Base-by-base conservation (phyloP, 2,329 filamentous ascomycete species). In the Mycocentrospora acerina region DNA sequence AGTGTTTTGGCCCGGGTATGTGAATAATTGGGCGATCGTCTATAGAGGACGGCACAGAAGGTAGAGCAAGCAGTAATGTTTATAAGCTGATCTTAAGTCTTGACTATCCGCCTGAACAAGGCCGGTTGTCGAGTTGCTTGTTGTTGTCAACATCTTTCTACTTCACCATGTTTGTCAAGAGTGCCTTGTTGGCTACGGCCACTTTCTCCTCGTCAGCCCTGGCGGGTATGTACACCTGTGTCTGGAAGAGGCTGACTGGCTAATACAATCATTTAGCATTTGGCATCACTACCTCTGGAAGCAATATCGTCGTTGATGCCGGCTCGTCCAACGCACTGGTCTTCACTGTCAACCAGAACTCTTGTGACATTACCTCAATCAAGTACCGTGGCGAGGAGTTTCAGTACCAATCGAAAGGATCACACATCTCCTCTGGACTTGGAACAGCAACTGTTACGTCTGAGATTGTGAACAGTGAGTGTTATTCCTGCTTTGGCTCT, bases 341-440 rank as follows among this genome's bases (percentile, higher is more conserved):
- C 7, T 54, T 68, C 13, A 63, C 60, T 7, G 62, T 69, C 11
- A 57, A 62, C 19, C 46, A 72, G 31, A 70, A 68, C 12, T 82
- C 68, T 57, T 83, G 81, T 49, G 82, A 84, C 50, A 80, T 85
- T 59, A 82, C 74, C 11, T 83, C 80, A 0, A 78, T 85, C 59
- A 73, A 75, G 37, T 84, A 75, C 56, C 75, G 77, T 16, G 76
- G 78, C 42, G 71, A 72, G 29, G 78, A 85, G 57, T 72, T 81
- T 7, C 82, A 85, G 60, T 78, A 79, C 49, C 46, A 64, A 6
- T 60, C 62, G 31, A 72, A 71, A 30, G 71, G 71, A 16, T 77
- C 75, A n/a, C 80, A 83, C 38, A 78, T 83, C 40, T 69, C 69
- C 17, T 82, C 79, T 12, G 80, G 80, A 8, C 71, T 83, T 2